These are phyloP conservation scores for Aspergillus heteromorphus DNA, from an alignment of 495 filamentous ascomycete genomes.

Conservation along the genomic window DNA sequence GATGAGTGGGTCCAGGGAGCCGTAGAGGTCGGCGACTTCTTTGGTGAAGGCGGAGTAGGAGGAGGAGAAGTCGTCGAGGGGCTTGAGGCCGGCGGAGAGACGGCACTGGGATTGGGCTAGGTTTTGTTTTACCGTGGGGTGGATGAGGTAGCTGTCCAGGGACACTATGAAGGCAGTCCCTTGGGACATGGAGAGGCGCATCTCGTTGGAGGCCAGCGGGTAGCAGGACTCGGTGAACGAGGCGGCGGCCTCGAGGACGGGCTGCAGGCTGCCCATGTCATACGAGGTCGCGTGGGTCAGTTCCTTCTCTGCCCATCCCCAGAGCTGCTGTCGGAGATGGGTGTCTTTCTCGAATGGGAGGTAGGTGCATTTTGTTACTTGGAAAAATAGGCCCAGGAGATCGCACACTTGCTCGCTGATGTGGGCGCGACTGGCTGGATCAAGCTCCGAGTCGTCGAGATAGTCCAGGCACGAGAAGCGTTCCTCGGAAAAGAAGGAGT, in stretches of 20 bases:
- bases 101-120: not conserved
- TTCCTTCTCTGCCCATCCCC: not conserved
- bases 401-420: not conserved
- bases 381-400: not conserved
- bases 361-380: not conserved
- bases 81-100: not conserved
- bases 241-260: too few relatives aligned
- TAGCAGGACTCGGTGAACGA: too few relatives aligned
- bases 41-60: not conserved
- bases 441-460: not conserved
- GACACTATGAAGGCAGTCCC: not conserved
- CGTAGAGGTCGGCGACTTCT: not conserved
- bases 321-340: not conserved
- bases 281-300: too few relatives aligned
- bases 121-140: too few relatives aligned
- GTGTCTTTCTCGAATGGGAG: not conserved
- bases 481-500: not conserved
- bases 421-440: not conserved
- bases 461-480: not conserved
- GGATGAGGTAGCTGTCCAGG: not conserved
- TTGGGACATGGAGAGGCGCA: not conserved
- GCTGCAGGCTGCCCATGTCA: too few relatives aligned
- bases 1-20: not conserved
- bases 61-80: not conserved
- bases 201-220: too few relatives aligned